Base-by-base conservation (phyloP, 1,139 yeast genomes). In the Scheffersomyces titani region DNA sequence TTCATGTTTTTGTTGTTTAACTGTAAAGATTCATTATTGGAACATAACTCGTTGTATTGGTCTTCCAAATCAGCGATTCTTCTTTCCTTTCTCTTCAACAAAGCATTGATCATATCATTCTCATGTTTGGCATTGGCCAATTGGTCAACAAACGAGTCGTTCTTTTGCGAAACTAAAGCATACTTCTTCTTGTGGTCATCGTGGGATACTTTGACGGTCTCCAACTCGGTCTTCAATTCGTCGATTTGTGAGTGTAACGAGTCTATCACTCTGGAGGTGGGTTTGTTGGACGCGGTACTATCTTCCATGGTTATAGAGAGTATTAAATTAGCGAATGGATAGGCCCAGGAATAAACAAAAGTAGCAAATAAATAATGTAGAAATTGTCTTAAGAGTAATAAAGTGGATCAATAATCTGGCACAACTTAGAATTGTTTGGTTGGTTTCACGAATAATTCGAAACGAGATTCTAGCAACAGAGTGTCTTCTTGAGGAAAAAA, bases 81-180 rank as follows among this genome's bases (percentile, higher is more conserved):
- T 58, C 92, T 77, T 65, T 87, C 88, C 66, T 88, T 87, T 58
- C 92, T 74, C 61, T 81, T 85, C 61, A 88, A 72, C 61, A 87
- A 70, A 0, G 90, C 86, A 62, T 81, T 84, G 50, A 87, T 77
- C 75, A 87, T 86, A 64, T 88, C 90, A 63, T 85, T 86, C 64
- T 88, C 91, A 66, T 87, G 91, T 68, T 87, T 88, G 44, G 88
- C 77, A 63, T 87, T 88, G 49, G 90, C 87, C 61, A 87, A 72
- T 66, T 85, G 90, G 65, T 89, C 93, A 50, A 86, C 80, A 58
- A 85, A 76, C 57, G 83, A 82, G 51, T 86, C 88, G 59, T 87
- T 85, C 65, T 84, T 81, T 56, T 79, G 77, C 54, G 80, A 71
- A 30, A 80, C 70, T 20, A 80, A 70, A 36, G 80, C 76, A 61